These are phyloP conservation scores for Magnaporthiopsis incrustans DNA, from an alignment of 2,329 filamentous ascomycete species.

Conservation along the genomic window DNA sequence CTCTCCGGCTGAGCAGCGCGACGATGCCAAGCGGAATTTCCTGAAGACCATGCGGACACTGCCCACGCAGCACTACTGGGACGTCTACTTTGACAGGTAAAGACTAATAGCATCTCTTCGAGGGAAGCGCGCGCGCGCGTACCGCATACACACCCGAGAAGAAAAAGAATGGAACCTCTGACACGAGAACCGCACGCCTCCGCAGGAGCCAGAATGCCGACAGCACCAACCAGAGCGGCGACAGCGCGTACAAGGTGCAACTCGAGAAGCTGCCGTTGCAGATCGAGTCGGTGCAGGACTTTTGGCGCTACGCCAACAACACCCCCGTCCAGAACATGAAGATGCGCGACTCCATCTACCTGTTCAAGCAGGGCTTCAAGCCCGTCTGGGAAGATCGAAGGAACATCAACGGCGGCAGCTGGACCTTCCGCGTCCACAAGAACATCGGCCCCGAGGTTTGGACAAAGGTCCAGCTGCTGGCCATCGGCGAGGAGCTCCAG, in stretches of 20 bases:
- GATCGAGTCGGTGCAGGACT: conserved; percentile 77
- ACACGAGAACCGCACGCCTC: not conserved
- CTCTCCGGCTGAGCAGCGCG: conserved; percentile 65
- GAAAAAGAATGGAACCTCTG: not conserved
- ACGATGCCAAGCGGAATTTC: conserved; percentile 78
- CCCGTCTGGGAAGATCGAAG: conserved; percentile 81
- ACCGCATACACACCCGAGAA: not conserved
- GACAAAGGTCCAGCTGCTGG: conserved; percentile 73
- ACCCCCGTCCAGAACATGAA: conserved; percentile 68
- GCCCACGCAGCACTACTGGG: conserved; percentile 73
- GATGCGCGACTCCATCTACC: conserved; percentile 68
- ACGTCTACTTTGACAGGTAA: conserved; percentile 60
- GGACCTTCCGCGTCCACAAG: conserved; percentile 88
- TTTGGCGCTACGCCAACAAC: conserved; percentile 78
- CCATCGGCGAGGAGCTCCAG: conserved; percentile 76
- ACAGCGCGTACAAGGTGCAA: conserved; percentile 40
- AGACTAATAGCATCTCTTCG: conserved; percentile 11
- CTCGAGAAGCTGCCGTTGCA: conserved; percentile 55
- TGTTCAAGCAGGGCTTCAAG: conserved; percentile 71
- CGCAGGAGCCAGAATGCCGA: conserved; percentile 34
- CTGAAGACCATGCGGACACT: conserved; percentile 64
- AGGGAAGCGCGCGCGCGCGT: too few relatives aligned
- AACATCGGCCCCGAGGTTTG: conserved; percentile 64
- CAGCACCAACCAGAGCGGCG: conserved; percentile 30
- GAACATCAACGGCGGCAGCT: conserved; percentile 78